Base-by-base conservation (phyloP, 176 grass and related monocot species). In the Paspalum vaginatum region DNA sequence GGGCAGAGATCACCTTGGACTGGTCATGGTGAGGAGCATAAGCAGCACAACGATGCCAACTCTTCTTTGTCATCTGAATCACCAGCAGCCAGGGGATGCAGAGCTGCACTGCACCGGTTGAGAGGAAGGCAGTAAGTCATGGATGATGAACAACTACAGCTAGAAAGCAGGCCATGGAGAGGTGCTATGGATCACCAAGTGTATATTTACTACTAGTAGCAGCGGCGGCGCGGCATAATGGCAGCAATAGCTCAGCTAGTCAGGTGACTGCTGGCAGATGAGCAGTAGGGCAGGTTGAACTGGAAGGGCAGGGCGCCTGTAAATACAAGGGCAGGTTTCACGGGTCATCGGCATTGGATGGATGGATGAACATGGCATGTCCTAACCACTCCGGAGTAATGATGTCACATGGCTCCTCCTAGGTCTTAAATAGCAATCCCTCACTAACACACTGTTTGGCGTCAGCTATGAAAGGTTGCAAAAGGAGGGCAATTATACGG, bases 11-110 rank as follows among this genome's bases (percentile, higher is more conserved):
- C 22, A 85, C 75, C 75, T 55, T 79, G 24, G 38, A 13, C 16
- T 72, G 38, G 41, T 52, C 38, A 45, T 32, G 67, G 15, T 72
- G 57, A 22, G 47, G 24, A 64, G 79, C 76, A 21, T 47, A 64
- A 38, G 67, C 15, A 65, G 57, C 15, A 3, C 17, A 65, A 1
- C 48, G 39, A 22, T 6, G 5, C 45, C 39, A 38, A 55, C 17
- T 74, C 76, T 47, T 79, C 67, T 79, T 85, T 37, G 77, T 85
- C 84, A 79, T 79, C 24, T 85, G 21, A 8, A 21, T 61, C 22
- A 27, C 9, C 58, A 60, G 11, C 43, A 32, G 32, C 32, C 14
- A 66, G 11, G n/a, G 11, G 4, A 20, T 6, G 1, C 3, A 26
- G 62, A 32, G n/a, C 60, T 7, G 46, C 67, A 70, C 22, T 40